These are phyloP conservation scores for Gremmenia infestans DNA, from an alignment of 2,329 filamentous ascomycete species.

Conservation along the genomic window DNA sequence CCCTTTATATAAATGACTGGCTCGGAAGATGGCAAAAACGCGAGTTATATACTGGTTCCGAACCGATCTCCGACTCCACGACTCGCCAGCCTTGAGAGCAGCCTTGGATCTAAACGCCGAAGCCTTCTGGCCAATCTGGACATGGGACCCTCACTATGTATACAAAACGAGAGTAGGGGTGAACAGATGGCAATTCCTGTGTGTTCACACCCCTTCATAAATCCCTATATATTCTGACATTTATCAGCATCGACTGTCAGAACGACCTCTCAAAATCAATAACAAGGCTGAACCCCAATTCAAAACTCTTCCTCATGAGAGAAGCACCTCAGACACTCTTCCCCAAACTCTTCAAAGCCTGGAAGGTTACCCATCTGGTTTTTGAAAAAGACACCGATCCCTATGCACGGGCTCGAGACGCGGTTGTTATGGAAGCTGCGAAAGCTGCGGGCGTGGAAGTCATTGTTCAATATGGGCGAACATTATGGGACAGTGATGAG, in stretches of 20 bases:
- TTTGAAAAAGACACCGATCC: constrained; percentile 77
- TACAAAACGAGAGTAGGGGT: constrained; percentile 64
- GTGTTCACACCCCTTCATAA: constrained; percentile 7
- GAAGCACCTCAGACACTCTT: constrained; percentile 68
- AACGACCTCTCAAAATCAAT: constrained; percentile 63
- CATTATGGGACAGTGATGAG: constrained; percentile 68
- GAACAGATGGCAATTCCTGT: constrained; percentile 72
- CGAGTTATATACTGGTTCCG: constrained; percentile 74
- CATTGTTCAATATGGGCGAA: constrained; percentile 59
- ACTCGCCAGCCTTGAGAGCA: constrained; percentile 68
- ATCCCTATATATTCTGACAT: neutral
- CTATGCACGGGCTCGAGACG: constrained; percentile 63
- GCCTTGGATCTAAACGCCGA: constrained; percentile 65
- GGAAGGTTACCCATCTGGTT: constrained; percentile 70
- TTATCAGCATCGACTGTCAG: constrained; percentile 62
- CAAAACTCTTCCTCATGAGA: constrained; percentile 66
- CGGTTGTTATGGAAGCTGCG: constrained; percentile 52
- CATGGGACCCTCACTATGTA: constrained; percentile 77
- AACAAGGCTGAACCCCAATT: constrained; percentile 62
- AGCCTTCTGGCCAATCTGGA: constrained; percentile 70
- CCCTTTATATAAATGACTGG: no score
- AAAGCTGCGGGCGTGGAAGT: constrained; percentile 62
- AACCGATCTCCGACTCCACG: constrained; percentile 72
- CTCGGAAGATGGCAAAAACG: constrained; percentile 32
- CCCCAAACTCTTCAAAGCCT: constrained; percentile 67